Evolutionary conservation across 768 basidiomycete genomes (phyloP).

Genomic region (Neoboletus magnificus): DNA sequence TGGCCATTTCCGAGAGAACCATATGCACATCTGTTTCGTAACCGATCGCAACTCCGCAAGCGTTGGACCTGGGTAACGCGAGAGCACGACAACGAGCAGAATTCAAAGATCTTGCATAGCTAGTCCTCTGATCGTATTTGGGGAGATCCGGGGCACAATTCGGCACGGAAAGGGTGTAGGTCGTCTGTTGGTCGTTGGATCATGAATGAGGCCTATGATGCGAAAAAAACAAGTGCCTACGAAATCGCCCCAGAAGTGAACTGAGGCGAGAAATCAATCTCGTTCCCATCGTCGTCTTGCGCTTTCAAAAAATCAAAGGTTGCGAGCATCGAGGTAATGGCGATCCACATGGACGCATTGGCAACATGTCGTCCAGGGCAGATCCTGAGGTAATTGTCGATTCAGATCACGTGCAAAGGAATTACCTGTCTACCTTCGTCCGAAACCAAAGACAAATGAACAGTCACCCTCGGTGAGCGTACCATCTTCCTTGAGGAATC

Average conservation of each 20-base stretch:
- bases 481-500: slow-evolving; percentile 30
- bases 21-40: background rate
- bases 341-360: slow-evolving; percentile 26
- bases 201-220: background rate
- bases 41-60: background rate
- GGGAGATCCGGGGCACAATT: slow-evolving; percentile 17
- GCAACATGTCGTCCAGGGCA: slow-evolving; percentile 24
- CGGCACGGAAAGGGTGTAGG: slow-evolving; percentile 22
- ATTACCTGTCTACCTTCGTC: slow-evolving; percentile 18
- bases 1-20: background rate
- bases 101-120: slow-evolving; percentile 6
- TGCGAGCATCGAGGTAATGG: slow-evolving; percentile 23
- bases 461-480: slow-evolving; percentile 3
- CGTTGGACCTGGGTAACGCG: background rate
- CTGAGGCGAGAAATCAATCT: slow-evolving; percentile 22
- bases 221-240: slow-evolving; percentile 12
- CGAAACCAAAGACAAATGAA: slow-evolving; percentile 22
- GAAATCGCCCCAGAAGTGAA: slow-evolving; percentile 17
- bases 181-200: slow-evolving; percentile 13
- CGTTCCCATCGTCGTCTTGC: slow-evolving; percentile 20
- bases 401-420: background rate
- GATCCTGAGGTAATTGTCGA: slow-evolving; percentile 8
- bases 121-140: slow-evolving; percentile 7
- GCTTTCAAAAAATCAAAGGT: slow-evolving; percentile 22
- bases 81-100: background rate